Evolutionary conservation across 78 protist species (phyloP), one percentile per base, ranked within the genome.

Genomic region (Polysphondylium violaceum): DNA sequence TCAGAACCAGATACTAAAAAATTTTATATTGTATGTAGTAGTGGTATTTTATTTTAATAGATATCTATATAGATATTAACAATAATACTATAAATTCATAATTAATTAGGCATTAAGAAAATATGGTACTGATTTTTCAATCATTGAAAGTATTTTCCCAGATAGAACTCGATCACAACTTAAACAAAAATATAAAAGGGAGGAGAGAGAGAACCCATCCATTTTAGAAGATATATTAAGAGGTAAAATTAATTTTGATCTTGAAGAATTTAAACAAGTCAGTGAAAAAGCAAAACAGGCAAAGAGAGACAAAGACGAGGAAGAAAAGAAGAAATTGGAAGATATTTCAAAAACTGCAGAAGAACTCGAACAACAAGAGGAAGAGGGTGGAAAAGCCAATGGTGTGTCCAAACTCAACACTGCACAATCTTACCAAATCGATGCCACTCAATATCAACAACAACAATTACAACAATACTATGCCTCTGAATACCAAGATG

Each of bases 121-220:
- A 43, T 83, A 83, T 69, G 91, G 91, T 44, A 83, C 79, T 2
- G 79, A 83, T 43, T 83, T 83, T 31, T 68, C 72, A 1, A 7
- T 69, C 19, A 40, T 83, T 21, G 91, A 83, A 43, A 38, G 44
- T 29, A 73, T 83, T 2, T 58, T 83, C 29, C 71, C 51, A 7
- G 55, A 43, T 44, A 27, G 91, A 53, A 23, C 69, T 8, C 27
- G 91, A 29, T 16, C 71, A 21, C 91, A 83, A 58, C 63, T 83
- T 3, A 83, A 65, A 59, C 6, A 16, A 4, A 67, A 59, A 29
- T 83, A 69, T 31, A 83, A 83, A 61, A 35, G 8, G n/a, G 91
- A 83, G 31, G 78, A 83, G 47, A 51, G 44, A 27, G 53, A 71
- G 2, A 67, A 83, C 58, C 91, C 91, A n/a, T 33, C 25, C 43